phyloP scores from a whole-genome alignment of 2,329 filamentous ascomycete genomes.

The Raffaelea albimanens region DNA sequence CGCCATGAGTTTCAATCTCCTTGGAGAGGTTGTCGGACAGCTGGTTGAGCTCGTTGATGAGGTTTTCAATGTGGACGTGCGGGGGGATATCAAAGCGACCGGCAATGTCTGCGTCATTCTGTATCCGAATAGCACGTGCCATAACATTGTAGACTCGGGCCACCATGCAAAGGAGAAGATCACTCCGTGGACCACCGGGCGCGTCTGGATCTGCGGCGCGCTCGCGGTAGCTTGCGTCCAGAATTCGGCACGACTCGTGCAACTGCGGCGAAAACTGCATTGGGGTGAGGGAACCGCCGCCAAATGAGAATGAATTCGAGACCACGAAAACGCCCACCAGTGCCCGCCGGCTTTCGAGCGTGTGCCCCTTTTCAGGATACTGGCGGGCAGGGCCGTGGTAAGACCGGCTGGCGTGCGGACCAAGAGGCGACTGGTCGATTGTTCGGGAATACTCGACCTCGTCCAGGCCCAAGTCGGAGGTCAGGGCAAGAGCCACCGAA shows the following conservation, averaged over 20 bases:
- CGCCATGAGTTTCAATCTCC: conserved; percentile 7
- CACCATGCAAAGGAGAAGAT: conserved; percentile 9
- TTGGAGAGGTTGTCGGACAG: conserved; percentile 7
- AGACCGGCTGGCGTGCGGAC: conserved; percentile 7
- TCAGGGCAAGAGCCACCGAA: conserved; percentile 13
- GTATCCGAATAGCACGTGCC: conserved; percentile 7
- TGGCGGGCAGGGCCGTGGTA: conserved; percentile 7
- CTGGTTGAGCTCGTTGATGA: conserved; percentile 6
- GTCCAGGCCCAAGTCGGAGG: conserved; percentile 15
- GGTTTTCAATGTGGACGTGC: conserved; percentile 6
- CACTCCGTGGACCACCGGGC: too few species aligned
- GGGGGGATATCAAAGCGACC: conserved; percentile 7
- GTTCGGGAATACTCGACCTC: conserved; percentile 9
- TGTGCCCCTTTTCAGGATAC: conserved; percentile 9
- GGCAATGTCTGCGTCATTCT: conserved; percentile 10
- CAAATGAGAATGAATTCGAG: conserved; percentile 16
- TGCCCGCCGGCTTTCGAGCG: conserved; percentile 30
- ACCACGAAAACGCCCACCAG: conserved; percentile 31
- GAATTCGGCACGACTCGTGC: conserved; percentile 11
- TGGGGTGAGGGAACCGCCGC: conserved; percentile 23
- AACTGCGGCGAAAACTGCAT: conserved; percentile 30
- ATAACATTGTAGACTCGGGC: conserved; percentile 14
- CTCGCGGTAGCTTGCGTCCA: conserved; percentile 6
- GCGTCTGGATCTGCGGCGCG: too few species aligned
- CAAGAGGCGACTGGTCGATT: conserved; percentile 9